Base-by-base conservation (phyloP, 495 filamentous ascomycete genomes). In the Hypoxylon trugodes region DNA sequence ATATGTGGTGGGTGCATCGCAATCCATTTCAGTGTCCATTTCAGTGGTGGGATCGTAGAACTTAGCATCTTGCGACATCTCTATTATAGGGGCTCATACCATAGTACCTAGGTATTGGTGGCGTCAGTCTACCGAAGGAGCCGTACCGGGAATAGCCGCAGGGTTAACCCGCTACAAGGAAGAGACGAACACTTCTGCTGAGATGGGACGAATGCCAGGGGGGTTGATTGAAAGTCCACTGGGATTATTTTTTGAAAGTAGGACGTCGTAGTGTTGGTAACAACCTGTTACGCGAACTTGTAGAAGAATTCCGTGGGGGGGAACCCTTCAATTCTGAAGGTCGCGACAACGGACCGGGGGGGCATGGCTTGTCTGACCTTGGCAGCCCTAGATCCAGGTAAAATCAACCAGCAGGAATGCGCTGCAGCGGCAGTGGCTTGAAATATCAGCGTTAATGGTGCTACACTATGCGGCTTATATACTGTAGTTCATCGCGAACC, bases 391-490 rank as follows among this genome's bases (percentile, higher is more conserved):
- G 42, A 66, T 60, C 62, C 62, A 66, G 55, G 62, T 59, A 60
- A 60, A 51, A 24, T 38, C 9, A 22, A 50, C 24, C 54, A 35
- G 41, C 55, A 49, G 54, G 48, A 45, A 55, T 49, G 13, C 40
- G 25, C 22, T 47, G 10, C 35, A 60, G 33, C 40, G 21, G 45
- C 22, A 26, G 59, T 45, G 40, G 52, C 50, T 46, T 61, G 30
- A 46, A 50, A 61, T 61, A 52, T 57, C 30, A 58, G 50, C 46
- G 21, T 53, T 25, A 46, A 47, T 60, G 49, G 47, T 61, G 38
- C 51, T 58, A 32, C n/a, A n/a, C 52, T 50, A 59, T 65, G 56
- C 56, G 56, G 56, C 56, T 60, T 58, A 55, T 61, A 62, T 64
- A 58, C 26, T 52, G 47, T 53, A 61, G 33, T 25, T 55, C 51